Evolutionary conservation across 805 yeast genomes (phyloP).

Genomic region (Candida railenensis): DNA sequence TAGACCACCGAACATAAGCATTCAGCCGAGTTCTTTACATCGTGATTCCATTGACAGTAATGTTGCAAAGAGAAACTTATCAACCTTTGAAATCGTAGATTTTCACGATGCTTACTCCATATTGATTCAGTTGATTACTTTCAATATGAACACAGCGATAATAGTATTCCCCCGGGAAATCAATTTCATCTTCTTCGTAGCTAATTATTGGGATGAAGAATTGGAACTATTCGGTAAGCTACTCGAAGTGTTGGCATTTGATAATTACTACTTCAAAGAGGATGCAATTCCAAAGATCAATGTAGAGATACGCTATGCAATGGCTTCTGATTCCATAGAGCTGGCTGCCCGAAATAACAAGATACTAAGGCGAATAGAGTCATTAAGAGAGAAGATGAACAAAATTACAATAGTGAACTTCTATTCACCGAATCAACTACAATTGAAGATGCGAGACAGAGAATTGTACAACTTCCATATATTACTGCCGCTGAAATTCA

Average conservation of each 20-base stretch:
- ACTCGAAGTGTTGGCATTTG: slow-evolving; percentile 15
- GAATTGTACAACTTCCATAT: background rate
- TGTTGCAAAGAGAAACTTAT: background rate
- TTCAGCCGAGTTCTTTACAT: background rate
- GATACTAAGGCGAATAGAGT: slow-evolving; percentile 9
- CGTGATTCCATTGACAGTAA: background rate
- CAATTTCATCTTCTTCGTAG: slow-evolving; percentile 1
- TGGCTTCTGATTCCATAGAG: slow-evolving; percentile 3
- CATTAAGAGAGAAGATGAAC: slow-evolving; percentile 10
- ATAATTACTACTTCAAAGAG: slow-evolving; percentile 10
- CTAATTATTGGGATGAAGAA: slow-evolving; percentile 4
- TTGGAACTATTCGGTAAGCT: slow-evolving; percentile 11
- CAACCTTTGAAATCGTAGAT: slow-evolving; percentile 4
- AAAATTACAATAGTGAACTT: slow-evolving; percentile 5
- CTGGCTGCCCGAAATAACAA: slow-evolving; percentile 6
- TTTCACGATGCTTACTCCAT: slow-evolving; percentile 10
- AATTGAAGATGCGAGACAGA: background rate
- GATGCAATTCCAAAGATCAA: slow-evolving; percentile 8
- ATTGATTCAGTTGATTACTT: slow-evolving; percentile 8
- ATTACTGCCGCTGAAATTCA: background rate
- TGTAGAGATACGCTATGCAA: slow-evolving; percentile 11
- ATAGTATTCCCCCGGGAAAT: slow-evolving; percentile 8
- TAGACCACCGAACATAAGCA: background rate
- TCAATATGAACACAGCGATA: slow-evolving; percentile 6
- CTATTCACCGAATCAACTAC: background rate